phyloP scores from a whole-genome alignment of 352 stramenopile genomes.

The Pythium chondricola region DNA sequence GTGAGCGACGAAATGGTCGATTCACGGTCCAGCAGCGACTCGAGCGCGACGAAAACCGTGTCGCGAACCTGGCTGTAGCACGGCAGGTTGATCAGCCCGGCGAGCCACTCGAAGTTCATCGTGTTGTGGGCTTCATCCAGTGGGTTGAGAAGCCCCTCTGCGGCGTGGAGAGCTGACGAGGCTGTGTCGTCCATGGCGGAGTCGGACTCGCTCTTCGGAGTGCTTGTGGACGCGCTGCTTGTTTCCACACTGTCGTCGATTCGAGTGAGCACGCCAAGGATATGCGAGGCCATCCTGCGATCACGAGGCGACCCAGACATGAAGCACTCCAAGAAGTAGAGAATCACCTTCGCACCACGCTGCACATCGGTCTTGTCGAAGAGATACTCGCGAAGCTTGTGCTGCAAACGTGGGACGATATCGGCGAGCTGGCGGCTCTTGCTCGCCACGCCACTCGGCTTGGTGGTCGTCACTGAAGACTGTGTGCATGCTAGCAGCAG shows the following conservation, averaged over 20 bases:
- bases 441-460: slow-evolving; percentile 9
- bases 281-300: slow-evolving; percentile 53
- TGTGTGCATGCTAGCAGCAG: slow-evolving; percentile 51
- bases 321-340: slow-evolving; percentile 72
- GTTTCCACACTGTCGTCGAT: slow-evolving; percentile 16
- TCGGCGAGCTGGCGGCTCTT: slow-evolving; percentile 17
- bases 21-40: slow-evolving; percentile 66
- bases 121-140: slow-evolving; percentile 13
- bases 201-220: slow-evolving; percentile 21
- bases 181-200: slow-evolving; percentile 22
- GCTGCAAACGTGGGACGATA: slow-evolving; percentile 48
- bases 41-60: slow-evolving; percentile 54
- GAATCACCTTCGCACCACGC: slow-evolving; percentile 40
- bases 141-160: slow-evolving; percentile 19
- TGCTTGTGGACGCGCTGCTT: slow-evolving; percentile 17
- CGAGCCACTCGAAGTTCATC: slow-evolving; percentile 71
- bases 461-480: not conserved
- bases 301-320: slow-evolving; percentile 41
- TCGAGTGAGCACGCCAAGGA: slow-evolving; percentile 52
- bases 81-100: slow-evolving; percentile 50
- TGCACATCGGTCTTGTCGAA: slow-evolving; percentile 24
- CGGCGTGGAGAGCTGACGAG: slow-evolving; percentile 6
- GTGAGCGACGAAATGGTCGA: slow-evolving; percentile 60
- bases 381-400: slow-evolving; percentile 55
- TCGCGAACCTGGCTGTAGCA: slow-evolving; percentile 56